These are phyloP conservation scores for Penicillium samsonianum DNA, from an alignment of 495 filamentous ascomycete genomes.

Conservation along the genomic window DNA sequence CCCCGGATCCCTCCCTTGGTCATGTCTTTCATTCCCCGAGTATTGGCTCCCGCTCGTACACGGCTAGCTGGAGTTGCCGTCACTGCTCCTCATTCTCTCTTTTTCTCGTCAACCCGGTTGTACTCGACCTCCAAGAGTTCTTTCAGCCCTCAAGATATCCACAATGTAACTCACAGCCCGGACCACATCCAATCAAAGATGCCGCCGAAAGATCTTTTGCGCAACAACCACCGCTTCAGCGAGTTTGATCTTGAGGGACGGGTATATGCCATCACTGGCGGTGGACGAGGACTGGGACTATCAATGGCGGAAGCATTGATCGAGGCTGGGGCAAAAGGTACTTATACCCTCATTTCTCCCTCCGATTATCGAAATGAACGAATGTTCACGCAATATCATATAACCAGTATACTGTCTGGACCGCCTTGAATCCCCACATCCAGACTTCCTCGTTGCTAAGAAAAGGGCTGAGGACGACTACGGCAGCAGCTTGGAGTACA, in stretches of 20 bases:
- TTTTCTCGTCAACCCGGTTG: constrained; percentile 16
- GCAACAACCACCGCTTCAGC: constrained; percentile 36
- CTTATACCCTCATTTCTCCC: background rate
- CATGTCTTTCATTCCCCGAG: constrained; percentile 24
- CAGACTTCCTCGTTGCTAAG: constrained; percentile 52
- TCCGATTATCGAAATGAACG: background rate
- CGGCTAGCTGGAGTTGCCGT: constrained; percentile 18
- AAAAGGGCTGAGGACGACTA: constrained; percentile 47
- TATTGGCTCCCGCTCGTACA: constrained; percentile 16
- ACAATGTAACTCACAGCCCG: constrained; percentile 21
- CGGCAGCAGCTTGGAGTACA: constrained; percentile 61
- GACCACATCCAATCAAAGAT: constrained; percentile 41
- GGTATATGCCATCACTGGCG: constrained; percentile 64
- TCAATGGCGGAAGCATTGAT: constrained; percentile 68
- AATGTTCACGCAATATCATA: background rate
- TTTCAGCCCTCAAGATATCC: constrained; percentile 23
- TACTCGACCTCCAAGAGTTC: constrained; percentile 21
- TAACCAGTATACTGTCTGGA: constrained; percentile 64
- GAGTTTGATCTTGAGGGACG: constrained; percentile 59
- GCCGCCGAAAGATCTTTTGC: constrained; percentile 24
- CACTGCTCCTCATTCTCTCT: constrained; percentile 8
- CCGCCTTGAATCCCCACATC: constrained; percentile 50
- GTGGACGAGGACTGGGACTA: constrained; percentile 63
- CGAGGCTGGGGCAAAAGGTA: constrained; percentile 68
- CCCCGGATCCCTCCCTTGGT: background rate